Percentiles rank a stretch among this genome's conserved stretches.
These are phyloP conservation scores for Penicillium simplicissimum DNA, from an alignment of 495 filamentous ascomycete species.

Conservation along the genomic window DNA sequence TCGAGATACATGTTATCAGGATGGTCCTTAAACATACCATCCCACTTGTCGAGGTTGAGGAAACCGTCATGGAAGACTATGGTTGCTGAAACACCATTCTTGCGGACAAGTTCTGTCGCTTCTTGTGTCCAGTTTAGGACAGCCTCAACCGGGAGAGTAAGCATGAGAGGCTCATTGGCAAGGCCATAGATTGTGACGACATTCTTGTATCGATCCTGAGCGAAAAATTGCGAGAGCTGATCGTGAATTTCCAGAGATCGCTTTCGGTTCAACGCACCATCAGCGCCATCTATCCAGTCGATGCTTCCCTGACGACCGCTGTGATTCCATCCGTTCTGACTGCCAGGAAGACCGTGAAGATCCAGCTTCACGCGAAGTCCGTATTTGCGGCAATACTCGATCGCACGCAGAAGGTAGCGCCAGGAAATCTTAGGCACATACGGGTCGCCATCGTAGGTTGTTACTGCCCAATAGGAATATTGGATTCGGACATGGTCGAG, in stretches of 20 bases:
- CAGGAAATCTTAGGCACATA: constrained; percentile 86
- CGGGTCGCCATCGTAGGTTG: constrained; percentile 80
- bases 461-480: constrained; percentile 93
- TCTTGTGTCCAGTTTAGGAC: constrained; percentile 71
- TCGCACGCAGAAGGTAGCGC: constrained; percentile 89
- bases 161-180: constrained; percentile 85
- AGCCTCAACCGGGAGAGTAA: constrained; percentile 51
- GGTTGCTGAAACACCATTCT: constrained; percentile 66
- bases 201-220: constrained; percentile 81
- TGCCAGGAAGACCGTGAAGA: constrained; percentile 80
- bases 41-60: constrained; percentile 76
- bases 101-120: constrained; percentile 64
- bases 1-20: constrained; percentile 68
- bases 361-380: constrained; percentile 94
- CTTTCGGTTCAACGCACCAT: constrained; percentile 61
- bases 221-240: constrained; percentile 78
- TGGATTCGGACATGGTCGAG: constrained; percentile 96
- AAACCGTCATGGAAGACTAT: constrained; percentile 84
- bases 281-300: constrained; percentile 76
- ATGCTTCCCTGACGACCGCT: constrained; percentile 72
- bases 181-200: constrained; percentile 83
- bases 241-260: constrained; percentile 81
- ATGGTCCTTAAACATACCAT: constrained; percentile 60
- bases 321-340: constrained; percentile 91
- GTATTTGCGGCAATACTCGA: constrained; percentile 92